Base-by-base conservation (phyloP, 108 stramenopile species). In the Pinguiococcus pyrenoidosus region DNA sequence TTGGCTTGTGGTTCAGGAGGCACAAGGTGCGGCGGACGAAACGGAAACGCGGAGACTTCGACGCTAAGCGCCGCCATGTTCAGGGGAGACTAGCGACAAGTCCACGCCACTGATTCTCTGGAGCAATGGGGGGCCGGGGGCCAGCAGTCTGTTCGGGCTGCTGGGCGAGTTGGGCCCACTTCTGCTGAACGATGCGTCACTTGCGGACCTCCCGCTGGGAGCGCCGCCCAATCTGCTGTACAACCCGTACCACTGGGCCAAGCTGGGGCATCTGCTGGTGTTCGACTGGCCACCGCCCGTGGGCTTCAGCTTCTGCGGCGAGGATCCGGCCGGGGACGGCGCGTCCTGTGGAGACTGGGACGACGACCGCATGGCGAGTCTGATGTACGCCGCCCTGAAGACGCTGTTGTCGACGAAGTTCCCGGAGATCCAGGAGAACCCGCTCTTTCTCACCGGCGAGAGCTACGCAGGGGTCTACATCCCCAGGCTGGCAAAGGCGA, bases 121-220 rank as follows among this genome's bases (percentile, higher is more conserved):
- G 84, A 49, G 66, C 0, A 83, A 80, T 46, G 84, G 84, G 24
- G 84, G 84, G 30, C 84, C 84, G 2, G 84, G 84, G n/a, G 80
- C 80, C 13, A 66, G 66, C 8, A 56, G 51, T 16, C 32, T 81
- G 43, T 76, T 74, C 57, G 84, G 79, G 2, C 29, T 81, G 2
- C 34, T 84, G 14, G 72, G 68, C 13, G 83, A 84, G 49, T 17
- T 79, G 17, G 79, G 83, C 0, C 80, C 75, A 0, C 41, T 79
- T 32, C 8, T 74, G 17, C 37, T 79, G 0, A 71, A 59, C 30
- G 80, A 76, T 55, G 59, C 61, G 1, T 75, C 75, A 39, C 17
- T 22, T 53, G 10, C 16, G 26, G n/a, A 44, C 54, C 4, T 27
- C 26, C 61, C 51, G 29, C 9, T 35, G 32, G 0, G 25, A 22